Conservation (phyloP, 805 yeast genomes). For the Pachysolen tannophilus region DNA sequence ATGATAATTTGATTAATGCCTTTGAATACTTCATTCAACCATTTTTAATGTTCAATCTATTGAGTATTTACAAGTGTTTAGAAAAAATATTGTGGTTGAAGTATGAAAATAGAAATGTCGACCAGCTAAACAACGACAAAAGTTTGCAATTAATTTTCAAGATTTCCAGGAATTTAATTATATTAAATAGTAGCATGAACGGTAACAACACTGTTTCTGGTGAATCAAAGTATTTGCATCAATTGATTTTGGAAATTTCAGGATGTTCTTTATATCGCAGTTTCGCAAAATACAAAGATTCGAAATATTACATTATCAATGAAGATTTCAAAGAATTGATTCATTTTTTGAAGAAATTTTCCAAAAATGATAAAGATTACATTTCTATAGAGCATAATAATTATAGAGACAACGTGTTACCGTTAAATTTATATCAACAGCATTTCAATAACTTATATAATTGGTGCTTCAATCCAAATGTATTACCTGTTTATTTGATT, state of each 20-base stretch:
- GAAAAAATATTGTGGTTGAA: not conserved
- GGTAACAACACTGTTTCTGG: not conserved
- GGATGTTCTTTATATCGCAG: not conserved
- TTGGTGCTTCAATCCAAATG: not conserved
- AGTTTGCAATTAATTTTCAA: not conserved
- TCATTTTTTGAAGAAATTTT: not conserved
- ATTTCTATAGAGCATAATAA: not conserved
- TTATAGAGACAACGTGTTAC: not conserved
- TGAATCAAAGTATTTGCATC: not conserved
- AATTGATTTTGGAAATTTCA: not conserved
- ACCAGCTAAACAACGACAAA: not conserved
- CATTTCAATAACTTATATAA: not conserved
- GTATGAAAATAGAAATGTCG: not conserved
- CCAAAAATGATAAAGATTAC: not conserved
- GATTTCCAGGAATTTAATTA: not conserved
- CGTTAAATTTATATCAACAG: not conserved
- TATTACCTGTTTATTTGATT: not conserved
- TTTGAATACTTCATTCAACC: conserved; percentile 83
- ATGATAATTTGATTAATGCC: conserved; percentile 62
- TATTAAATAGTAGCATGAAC: not conserved
- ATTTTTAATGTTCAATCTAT: conserved; percentile 46
- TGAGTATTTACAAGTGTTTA: not conserved
- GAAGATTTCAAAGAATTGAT: not conserved
- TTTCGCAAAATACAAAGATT: not conserved
- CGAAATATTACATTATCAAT: not conserved